Evolutionary conservation across 2,329 filamentous ascomycete genomes (phyloP), one percentile per base, ranked within the genome.

Genomic region (Alternaria panax): DNA sequence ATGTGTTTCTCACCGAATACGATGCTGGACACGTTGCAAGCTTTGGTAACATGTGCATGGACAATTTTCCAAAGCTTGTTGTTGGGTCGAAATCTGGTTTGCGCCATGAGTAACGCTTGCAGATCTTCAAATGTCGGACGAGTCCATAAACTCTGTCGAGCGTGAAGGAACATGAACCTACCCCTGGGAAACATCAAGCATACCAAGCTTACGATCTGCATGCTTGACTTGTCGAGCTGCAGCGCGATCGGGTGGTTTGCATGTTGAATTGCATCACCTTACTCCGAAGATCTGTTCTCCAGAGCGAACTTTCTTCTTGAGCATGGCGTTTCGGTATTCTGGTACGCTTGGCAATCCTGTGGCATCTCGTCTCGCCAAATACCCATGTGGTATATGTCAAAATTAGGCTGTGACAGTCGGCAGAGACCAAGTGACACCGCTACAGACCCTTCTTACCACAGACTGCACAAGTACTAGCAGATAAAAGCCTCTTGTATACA

Each of bases 131-230:
- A 16, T 48, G 30, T 22, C 45, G 45, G 45, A 27, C 7, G 40
- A 51, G 4, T 40, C 48, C 32, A 40, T 40, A 27, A 51, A 51
- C 24, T 6, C 32, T 40, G 5, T 25, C 5, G 11, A 9, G 6
- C 28, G 9, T 40, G 34, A 51, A 27, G 24, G 24, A 40, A 22
- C n/a, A 25, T 6, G 18, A 27, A 51, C 20, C 20, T 38, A 24
- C 47, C 22, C 48, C 27, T 28, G 32, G 40, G 32, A 34, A 51
- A 36, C 32, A 46, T 27, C 16, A 51, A 51, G 48, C 48, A 51
- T 22, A 40, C 48, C 34, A 51, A 51, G 48, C 48, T 25, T 38
- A 36, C 32, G 24, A 51, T 51, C 34, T 27, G n/a, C 48, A 18
- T 38, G 48, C 48, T 51, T 51, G 34, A 27, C 24, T 9, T 51